Conservation (phyloP, 2,329 filamentous ascomycete species). For the Curvularia hawaiiensis region DNA sequence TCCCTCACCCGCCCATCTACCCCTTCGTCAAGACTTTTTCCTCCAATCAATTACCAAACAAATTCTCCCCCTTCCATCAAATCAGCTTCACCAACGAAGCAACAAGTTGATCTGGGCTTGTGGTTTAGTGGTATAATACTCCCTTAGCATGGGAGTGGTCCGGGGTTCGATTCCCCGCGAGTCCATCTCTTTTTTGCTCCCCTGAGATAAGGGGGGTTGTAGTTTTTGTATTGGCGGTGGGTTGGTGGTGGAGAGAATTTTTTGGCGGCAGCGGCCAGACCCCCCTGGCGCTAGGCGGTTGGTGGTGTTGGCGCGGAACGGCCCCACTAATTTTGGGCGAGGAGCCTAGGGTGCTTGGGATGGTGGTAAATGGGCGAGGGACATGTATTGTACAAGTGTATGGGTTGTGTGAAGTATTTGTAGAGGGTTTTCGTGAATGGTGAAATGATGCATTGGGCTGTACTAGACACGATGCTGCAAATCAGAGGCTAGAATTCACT, state of each 20-base stretch:
- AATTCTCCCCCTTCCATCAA: not conserved
- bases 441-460: not conserved
- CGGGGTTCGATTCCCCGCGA: constrained; percentile 15
- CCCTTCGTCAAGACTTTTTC: not conserved
- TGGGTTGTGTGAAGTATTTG: not conserved
- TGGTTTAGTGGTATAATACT: constrained; percentile 32
- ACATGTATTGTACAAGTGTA: not conserved
- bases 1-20: not conserved
- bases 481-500: no score
- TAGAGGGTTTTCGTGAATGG: not conserved
- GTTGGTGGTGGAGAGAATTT: not conserved
- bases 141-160: constrained; percentile 29
- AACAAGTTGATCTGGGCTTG: constrained; percentile 15
- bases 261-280: not conserved
- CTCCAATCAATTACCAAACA: not conserved
- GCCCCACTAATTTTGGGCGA: not conserved
- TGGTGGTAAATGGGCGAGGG: not conserved
- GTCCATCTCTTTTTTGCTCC: constrained; percentile 10
- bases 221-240: no score
- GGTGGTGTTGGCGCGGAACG: not conserved
- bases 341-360: not conserved
- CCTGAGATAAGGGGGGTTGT: not conserved
- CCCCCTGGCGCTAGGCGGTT: not conserved
- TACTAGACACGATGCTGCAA: no score
- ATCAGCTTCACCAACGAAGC: not conserved